Conservation (phyloP, 2,329 filamentous ascomycete genomes). For the Ophiosphaerella narmari region DNA sequence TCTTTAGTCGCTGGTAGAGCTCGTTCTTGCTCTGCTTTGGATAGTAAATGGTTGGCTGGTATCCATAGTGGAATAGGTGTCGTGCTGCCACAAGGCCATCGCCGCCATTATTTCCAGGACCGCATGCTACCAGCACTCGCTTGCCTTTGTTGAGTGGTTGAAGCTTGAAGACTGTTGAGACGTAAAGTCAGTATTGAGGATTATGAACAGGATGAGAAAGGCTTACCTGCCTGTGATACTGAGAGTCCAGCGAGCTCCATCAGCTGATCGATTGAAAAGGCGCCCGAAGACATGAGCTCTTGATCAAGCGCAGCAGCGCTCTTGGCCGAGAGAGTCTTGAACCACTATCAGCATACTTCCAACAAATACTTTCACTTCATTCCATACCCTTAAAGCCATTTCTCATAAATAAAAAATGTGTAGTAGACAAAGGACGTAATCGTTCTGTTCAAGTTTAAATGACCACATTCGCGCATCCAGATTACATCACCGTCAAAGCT, state of each 20-base stretch:
- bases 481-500: conserved; percentile 37
- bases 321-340: conserved; percentile 81
- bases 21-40: conserved; percentile 91
- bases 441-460: too few species aligned
- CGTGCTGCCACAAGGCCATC: conserved; percentile 94
- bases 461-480: conserved; percentile 3
- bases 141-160: conserved; percentile 75
- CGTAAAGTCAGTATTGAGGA: background rate
- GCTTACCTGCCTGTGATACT: conserved; percentile 81
- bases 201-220: background rate
- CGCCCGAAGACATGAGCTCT: conserved; percentile 87
- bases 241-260: conserved; percentile 96
- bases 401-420: background rate
- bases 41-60: conserved; percentile 86
- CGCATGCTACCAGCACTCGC: conserved; percentile 84
- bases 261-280: conserved; percentile 92
- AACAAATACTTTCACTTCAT: background rate
- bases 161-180: conserved; percentile 73
- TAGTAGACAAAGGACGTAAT: too few species aligned
- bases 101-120: conserved; percentile 79
- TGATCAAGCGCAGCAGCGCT: conserved; percentile 87
- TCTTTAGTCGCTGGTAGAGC: conserved; percentile 83
- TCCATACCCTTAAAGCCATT: conserved; percentile 21
- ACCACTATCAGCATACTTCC: background rate
- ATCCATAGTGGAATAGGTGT: conserved; percentile 90